These are phyloP conservation scores for Typha latifolia DNA, from an alignment of 176 grass and related monocot species.

Conservation along the genomic window DNA sequence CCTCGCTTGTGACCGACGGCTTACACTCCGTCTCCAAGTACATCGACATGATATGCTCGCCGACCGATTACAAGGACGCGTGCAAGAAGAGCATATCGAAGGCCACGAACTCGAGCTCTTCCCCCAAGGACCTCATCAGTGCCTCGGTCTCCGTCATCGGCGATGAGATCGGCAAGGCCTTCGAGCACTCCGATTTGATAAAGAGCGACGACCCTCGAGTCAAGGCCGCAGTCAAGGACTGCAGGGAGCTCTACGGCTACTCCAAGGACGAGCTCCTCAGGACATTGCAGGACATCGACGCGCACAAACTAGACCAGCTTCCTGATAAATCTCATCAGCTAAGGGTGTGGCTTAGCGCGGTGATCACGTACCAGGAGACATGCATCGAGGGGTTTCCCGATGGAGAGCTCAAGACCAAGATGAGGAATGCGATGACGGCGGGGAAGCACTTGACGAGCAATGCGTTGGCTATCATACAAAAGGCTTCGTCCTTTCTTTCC, in stretches of 20 bases:
- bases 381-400: conserved; percentile 86
- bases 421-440: conserved; percentile 39
- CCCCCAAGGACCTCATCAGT: conserved; percentile 46
- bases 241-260: conserved; percentile 42
- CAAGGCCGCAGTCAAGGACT: conserved; percentile 52
- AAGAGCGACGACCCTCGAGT: conserved; percentile 42
- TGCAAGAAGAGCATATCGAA: conserved; percentile 49
- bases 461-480: conserved; percentile 61
- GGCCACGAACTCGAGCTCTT: conserved; percentile 38
- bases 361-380: conserved; percentile 62
- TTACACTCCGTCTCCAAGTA: conserved; percentile 28
- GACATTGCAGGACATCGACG: conserved; percentile 36
- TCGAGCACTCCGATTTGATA: conserved; percentile 41
- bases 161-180: conserved; percentile 41
- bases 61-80: conserved; percentile 43
- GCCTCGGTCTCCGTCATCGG: conserved; percentile 38
- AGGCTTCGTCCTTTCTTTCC: conserved; percentile 37
- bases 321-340: conserved; percentile 39
- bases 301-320: conserved; percentile 24
- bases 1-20: neutral
- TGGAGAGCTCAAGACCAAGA: conserved; percentile 58
- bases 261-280: conserved; percentile 41
- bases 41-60: conserved; percentile 40
- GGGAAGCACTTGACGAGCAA: conserved; percentile 67
- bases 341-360: conserved; percentile 66